phyloP scores from a whole-genome alignment of 2,329 filamentous ascomycete species.

The Alternaria sp. region DNA sequence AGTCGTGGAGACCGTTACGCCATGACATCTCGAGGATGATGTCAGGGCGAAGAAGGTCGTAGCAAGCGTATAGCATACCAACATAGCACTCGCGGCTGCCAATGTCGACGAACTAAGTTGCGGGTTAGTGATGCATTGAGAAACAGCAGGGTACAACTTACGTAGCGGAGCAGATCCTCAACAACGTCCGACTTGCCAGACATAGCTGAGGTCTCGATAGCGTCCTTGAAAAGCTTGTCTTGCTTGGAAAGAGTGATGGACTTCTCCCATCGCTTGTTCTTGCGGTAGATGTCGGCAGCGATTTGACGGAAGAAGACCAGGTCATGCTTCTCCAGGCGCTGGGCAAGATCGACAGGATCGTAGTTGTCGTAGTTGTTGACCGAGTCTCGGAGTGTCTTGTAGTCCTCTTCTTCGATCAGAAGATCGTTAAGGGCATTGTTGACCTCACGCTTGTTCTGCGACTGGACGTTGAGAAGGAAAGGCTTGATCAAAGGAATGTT shows the following conservation, averaged over 20 bases:
- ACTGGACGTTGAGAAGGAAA: constrained; percentile 94
- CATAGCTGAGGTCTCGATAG: constrained; percentile 95
- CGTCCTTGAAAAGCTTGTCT: constrained; percentile 99
- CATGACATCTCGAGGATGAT: constrained; percentile 95
- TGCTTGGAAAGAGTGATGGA: constrained; percentile 97
- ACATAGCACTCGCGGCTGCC: constrained; percentile 99
- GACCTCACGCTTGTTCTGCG: constrained; percentile 97
- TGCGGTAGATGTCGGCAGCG: constrained; percentile 97
- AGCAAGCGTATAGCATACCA: constrained; percentile 99
- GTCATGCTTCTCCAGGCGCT: constrained; percentile 95
- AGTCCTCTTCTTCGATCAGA: constrained; percentile 97
- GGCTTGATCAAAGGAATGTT: constrained; percentile 98
- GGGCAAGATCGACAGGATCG: constrained; percentile 89
- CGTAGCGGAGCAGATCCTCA: constrained; percentile 94
- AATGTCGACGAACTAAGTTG: constrained; percentile 90
- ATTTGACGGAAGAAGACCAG: constrained; percentile 99
- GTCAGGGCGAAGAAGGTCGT: constrained; percentile 93
- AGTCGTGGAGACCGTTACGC: constrained; percentile 93
- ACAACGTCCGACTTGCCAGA: constrained; percentile 91
- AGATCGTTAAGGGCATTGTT: constrained; percentile 98
- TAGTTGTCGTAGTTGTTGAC: constrained; percentile 99
- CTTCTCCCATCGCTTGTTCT: constrained; percentile 99
- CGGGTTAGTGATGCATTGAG: constrained; percentile 43
- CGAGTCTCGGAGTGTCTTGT: constrained; percentile 97
- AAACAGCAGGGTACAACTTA: constrained; percentile 67